Percentiles rank a stretch among this genome's conserved stretches.
These are phyloP conservation scores for Aplosporella prunicola DNA, from an alignment of 2,329 filamentous ascomycete species.

Conservation along the genomic window DNA sequence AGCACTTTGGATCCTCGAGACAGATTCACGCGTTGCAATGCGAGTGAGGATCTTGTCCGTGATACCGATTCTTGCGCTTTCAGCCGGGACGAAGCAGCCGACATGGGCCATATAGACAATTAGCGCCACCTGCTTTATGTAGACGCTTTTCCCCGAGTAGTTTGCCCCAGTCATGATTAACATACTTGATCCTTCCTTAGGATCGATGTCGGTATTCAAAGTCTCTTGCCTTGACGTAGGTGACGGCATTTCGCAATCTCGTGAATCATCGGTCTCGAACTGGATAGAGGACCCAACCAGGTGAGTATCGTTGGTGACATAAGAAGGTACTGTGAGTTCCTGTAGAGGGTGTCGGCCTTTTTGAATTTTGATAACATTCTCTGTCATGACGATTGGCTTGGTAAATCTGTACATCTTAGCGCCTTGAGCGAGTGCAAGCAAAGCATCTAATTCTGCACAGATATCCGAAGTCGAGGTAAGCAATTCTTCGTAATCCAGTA, in stretches of 20 bases:
- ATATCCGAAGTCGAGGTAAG: slow-evolving; percentile 64
- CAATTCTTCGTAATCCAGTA: slow-evolving; percentile 59
- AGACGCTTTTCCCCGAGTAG: slow-evolving; percentile 93
- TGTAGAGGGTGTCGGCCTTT: slow-evolving; percentile 79
- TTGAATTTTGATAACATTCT: slow-evolving; percentile 63
- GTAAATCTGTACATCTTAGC: slow-evolving; percentile 65
- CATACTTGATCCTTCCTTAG: slow-evolving; percentile 48
- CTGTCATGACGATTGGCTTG: slow-evolving; percentile 57
- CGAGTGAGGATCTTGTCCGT: slow-evolving; percentile 90
- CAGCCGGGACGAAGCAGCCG: slow-evolving; percentile 79
- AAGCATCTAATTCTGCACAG: slow-evolving; percentile 74
- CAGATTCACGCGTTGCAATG: slow-evolving; percentile 64
- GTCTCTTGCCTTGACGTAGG: slow-evolving; percentile 2
- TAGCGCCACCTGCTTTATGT: slow-evolving; percentile 84
- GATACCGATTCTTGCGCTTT: slow-evolving; percentile 65
- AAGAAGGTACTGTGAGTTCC: slow-evolving; percentile 70
- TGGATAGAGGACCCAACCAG: slow-evolving; percentile 50
- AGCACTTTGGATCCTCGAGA: slow-evolving; percentile 55
- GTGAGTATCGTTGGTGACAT: slow-evolving; percentile 73
- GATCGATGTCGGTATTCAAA: neutral
- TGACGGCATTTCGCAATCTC: too few relatives aligned
- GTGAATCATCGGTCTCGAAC: neutral
- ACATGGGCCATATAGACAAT: slow-evolving; percentile 90
- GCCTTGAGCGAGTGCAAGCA: slow-evolving; percentile 70
- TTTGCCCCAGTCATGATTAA: slow-evolving; percentile 86